A percentile compares a stretch with the other conserved stretches of the same genome.
phyloP scores from a whole-genome alignment of 2,329 filamentous ascomycete genomes.

The Nemania sp. region DNA sequence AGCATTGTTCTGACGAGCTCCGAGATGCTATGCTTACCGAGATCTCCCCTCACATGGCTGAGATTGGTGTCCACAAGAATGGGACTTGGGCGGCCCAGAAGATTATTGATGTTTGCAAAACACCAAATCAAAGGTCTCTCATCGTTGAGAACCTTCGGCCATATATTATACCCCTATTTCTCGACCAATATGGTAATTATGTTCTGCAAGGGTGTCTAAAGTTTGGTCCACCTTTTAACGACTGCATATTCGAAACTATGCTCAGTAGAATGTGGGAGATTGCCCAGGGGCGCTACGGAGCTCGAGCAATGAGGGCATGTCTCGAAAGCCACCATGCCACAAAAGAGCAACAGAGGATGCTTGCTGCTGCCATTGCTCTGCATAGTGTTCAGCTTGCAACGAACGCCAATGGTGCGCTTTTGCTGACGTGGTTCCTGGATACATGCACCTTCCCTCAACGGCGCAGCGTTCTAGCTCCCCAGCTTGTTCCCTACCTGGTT shows the following conservation, averaged over 20 bases:
- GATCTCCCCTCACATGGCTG: constrained; percentile 89
- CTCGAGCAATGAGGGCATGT: constrained; percentile 94
- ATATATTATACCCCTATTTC: constrained; percentile 88
- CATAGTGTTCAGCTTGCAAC: constrained; percentile 96
- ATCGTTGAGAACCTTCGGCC: constrained; percentile 84
- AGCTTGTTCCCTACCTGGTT: constrained; percentile 89
- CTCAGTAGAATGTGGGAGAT: constrained; percentile 92
- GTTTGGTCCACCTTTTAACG: constrained; percentile 85
- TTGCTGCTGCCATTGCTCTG: constrained; percentile 92
- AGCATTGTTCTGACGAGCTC: constrained; percentile 88
- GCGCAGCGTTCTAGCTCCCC: constrained; percentile 87
- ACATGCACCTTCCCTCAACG: constrained; percentile 95
- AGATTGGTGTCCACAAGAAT: constrained; percentile 99
- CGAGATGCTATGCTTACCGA: constrained; percentile 89
- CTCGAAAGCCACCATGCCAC: constrained; percentile 94
- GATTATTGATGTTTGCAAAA: constrained; percentile 96
- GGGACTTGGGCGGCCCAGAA: constrained; percentile 99
- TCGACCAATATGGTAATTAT: constrained; percentile 98
- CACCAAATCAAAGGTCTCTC: constrained; percentile 76
- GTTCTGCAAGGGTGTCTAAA: constrained; percentile 95
- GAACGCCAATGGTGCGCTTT: constrained; percentile 90
- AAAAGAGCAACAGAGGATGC: constrained; percentile 93
- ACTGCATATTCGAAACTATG: constrained; percentile 99
- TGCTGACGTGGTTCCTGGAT: constrained; percentile 97
- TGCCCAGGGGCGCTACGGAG: constrained; percentile 89